A percentile compares a stretch with the other conserved stretches of the same genome.
These are phyloP conservation scores for Vanderwaltozyma yarrowii DNA, from an alignment of 805 yeast species.

Conservation along the genomic window DNA sequence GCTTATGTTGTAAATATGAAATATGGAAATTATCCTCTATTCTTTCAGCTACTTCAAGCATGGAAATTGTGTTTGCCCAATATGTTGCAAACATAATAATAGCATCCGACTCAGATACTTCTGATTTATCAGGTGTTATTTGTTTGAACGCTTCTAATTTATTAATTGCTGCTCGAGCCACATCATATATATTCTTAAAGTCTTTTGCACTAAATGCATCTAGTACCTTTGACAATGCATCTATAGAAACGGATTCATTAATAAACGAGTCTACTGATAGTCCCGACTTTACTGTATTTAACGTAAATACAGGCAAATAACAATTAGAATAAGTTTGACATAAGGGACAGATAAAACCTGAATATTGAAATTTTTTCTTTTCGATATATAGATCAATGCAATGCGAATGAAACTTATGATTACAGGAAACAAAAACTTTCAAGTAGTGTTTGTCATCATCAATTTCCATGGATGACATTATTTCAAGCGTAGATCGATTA, in stretches of 20 bases:
- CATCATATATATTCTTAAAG: neutral
- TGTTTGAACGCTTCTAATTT: slow-evolving; percentile 1
- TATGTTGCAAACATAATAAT: slow-evolving; percentile 14
- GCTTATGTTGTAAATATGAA: slow-evolving; percentile 27
- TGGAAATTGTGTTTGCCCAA: slow-evolving; percentile 34
- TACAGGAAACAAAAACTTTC: slow-evolving; percentile 64
- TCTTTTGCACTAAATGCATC: neutral
- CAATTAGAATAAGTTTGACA: slow-evolving; percentile 60
- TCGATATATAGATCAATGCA: slow-evolving; percentile 63
- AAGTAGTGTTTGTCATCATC: too few relatives aligned
- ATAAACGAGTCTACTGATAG: neutral
- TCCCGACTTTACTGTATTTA: neutral
- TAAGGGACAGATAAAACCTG: slow-evolving; percentile 82
- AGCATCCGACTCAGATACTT: slow-evolving; percentile 10
- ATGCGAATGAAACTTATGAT: slow-evolving; percentile 81
- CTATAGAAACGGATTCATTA: neutral
- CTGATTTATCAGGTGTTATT: too few relatives aligned
- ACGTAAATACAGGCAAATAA: slow-evolving; percentile 16
- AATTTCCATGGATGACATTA: too few relatives aligned
- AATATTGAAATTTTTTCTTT: slow-evolving; percentile 45
- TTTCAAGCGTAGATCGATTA: too few relatives aligned
- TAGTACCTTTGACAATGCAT: neutral
- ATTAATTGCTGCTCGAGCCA: neutral
- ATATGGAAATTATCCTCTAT: slow-evolving; percentile 29
- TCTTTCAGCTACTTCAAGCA: slow-evolving; percentile 51